Conservation (phyloP, 2,329 filamentous ascomycete species). For the Arthrobotrys pseudoclavata region DNA sequence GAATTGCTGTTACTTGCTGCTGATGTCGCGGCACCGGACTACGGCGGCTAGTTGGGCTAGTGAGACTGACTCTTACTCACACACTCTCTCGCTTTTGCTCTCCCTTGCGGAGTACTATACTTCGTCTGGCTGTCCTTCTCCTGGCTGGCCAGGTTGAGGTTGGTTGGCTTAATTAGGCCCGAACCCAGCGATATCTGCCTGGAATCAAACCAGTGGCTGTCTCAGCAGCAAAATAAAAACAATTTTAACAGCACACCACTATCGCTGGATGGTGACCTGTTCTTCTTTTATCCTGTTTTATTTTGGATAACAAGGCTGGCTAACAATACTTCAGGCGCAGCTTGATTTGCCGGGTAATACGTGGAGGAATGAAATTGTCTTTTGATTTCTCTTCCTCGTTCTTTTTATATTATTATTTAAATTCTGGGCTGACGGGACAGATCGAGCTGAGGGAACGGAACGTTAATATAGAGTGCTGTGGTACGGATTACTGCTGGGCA, state of each 20-base stretch:
- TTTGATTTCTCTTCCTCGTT: not conserved
- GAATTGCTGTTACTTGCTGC: not conserved
- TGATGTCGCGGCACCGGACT: slow-evolving; percentile 39
- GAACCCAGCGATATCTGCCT: slow-evolving; percentile 29
- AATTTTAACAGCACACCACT: slow-evolving; percentile 43
- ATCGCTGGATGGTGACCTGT: slow-evolving; percentile 47
- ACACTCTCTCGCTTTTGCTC: not conserved
- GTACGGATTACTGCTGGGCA: slow-evolving; percentile 49
- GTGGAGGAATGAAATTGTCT: slow-evolving; percentile 8
- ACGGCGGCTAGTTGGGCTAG: slow-evolving; percentile 36
- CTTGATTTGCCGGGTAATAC: slow-evolving; percentile 14
- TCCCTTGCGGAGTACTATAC: not conserved
- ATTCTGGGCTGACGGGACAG: slow-evolving; percentile 20
- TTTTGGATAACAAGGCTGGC: slow-evolving; percentile 24
- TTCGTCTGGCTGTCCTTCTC: slow-evolving; percentile 11
- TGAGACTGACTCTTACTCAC: slow-evolving; percentile 27
- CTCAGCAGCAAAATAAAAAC: slow-evolving; percentile 28
- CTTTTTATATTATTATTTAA: slow-evolving; percentile 1
- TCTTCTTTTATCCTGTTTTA: slow-evolving; percentile 18
- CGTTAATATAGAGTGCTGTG: slow-evolving; percentile 57
- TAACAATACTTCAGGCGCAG: slow-evolving; percentile 14
- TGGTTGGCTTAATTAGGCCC: slow-evolving; percentile 38
- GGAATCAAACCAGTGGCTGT: slow-evolving; percentile 21
- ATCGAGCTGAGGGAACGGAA: slow-evolving; percentile 22
- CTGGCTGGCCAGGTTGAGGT: not conserved